Base-by-base conservation (phyloP, 129 eudicot genomes). In the Flaveria brownii region DNA sequence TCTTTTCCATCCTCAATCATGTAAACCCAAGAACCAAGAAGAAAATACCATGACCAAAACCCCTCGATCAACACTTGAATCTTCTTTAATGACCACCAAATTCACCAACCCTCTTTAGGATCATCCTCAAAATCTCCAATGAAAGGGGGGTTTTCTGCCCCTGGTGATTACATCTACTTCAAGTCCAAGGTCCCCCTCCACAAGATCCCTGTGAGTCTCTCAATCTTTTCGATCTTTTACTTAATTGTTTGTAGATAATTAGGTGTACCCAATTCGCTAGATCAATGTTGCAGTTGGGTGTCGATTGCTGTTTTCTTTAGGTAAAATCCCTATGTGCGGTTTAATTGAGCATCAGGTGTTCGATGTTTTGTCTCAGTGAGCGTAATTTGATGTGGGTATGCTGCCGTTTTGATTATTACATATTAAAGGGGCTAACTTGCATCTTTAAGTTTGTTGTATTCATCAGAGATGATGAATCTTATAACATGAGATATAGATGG, bases 161-260 rank as follows among this genome's bases (percentile, higher is more conserved):
- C 99, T 59, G 99, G 99, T 74, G 99, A 94, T 86, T 94, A 91
- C 89, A 80, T 89, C 84, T 82, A 94, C 89, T 94, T 94, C 99
- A 94, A 94, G 91, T 94, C 99, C 15, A 96, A 91, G 72, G 99
- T 94, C 60, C 97, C 99, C 74, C 96, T 94, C 73, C 99, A 94
- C 86, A 94, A 91, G 93, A 91, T 94, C 88, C 99, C 99, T 47
- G 99, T 94, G 70, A 79, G 89, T 79, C 75, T 20, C 11, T 61
- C 43, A 22, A 36, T 78, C 23, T 6, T 36, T 41, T 72, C 12
- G n/a, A 64, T 82, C 51, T 57, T 36, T 39, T 6, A 52, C 72
- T 78, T 60, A 54, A 46, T 71, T 60, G 2, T 30, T 15, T 47
- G 41, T 78, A 7, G 60, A 10, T 6, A 0, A 12, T 25, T 18